Evolutionary conservation across 768 basidiomycete genomes (phyloP).

Genomic region (Mrakia blollopis): DNA sequence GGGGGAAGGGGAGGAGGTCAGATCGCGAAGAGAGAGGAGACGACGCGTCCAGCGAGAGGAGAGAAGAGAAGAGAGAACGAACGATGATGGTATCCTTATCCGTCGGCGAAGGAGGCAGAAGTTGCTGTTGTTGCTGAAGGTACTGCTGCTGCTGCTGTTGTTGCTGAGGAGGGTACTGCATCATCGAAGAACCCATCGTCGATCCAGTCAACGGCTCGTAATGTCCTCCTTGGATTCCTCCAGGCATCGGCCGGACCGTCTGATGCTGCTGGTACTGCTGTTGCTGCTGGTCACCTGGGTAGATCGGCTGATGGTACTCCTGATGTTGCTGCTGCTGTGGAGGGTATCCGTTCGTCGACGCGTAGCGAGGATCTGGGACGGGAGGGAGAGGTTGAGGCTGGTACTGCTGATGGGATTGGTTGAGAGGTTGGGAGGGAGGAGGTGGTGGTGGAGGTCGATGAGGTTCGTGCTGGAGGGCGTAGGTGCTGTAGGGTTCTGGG

Average conservation of each 20-base stretch:
- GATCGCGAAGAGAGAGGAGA: neutral
- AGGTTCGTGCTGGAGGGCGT: constrained; percentile 6
- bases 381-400: neutral
- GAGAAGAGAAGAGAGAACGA: neutral
- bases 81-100: constrained; percentile 15
- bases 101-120: neutral
- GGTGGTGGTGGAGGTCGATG: constrained; percentile 11
- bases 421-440: neutral
- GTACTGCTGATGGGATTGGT: neutral
- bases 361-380: neutral
- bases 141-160: constrained; percentile 8
- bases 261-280: neutral
- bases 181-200: constrained; percentile 8
- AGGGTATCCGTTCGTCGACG: neutral
- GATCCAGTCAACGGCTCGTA: constrained; percentile 11
- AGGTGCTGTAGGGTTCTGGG: neutral
- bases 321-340: neutral
- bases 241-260: neutral
- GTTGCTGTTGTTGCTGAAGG: neutral
- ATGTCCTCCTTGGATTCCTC: neutral
- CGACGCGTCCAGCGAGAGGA: neutral
- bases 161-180: neutral
- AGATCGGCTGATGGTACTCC: constrained; percentile 3
- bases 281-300: constrained; percentile 10
- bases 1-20: neutral